A percentile compares a stretch with the other conserved stretches of the same genome.
These are phyloP conservation scores for sweet orange (Citrus sinensis) DNA, from an alignment of 345 rosid species.

Conservation along the genomic window DVS_A1.0 CM039166.1:12613001-12613500, in stretches of 20 bases:
- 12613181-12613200: constrained; percentile 63
- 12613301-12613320: constrained; percentile 88
- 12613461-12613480: no score
- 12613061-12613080: not conserved
- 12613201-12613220: constrained; percentile 51
- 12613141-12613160: not conserved
- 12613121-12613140: no score
- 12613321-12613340: constrained; percentile 58
- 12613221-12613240: constrained; percentile 8
- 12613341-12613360: constrained; percentile 61
- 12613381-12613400: constrained; percentile 41
- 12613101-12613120: no score
- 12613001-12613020: no score
- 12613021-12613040: no score
- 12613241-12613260: constrained; percentile 32
- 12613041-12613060: no score
- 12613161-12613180: constrained; percentile 85
- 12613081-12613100: not conserved
- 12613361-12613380: constrained; percentile 73
- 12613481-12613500: no score
- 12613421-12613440: no score
- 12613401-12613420: not conserved
- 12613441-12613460: no score
- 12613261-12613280: constrained; percentile 28
- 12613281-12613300: constrained; percentile 70